These are phyloP conservation scores for Trichoderma afroharzianum DNA, from an alignment of 2,329 filamentous ascomycete species.

Conservation along the genomic window DNA sequence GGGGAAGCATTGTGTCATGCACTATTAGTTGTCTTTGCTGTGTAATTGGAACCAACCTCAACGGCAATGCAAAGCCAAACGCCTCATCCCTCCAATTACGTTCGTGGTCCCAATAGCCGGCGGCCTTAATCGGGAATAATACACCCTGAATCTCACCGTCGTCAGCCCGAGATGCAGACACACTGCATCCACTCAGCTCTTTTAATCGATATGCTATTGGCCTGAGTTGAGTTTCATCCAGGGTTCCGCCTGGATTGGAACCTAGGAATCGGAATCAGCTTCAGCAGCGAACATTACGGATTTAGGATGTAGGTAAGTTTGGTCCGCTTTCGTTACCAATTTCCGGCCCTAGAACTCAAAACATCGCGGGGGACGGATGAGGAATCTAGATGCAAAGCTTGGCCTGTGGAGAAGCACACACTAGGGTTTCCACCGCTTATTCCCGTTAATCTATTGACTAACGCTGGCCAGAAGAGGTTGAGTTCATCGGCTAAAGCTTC, in stretches of 20 bases:
- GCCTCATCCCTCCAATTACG: conserved; percentile 5
- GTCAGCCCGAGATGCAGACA: background rate
- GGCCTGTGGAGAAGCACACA: background rate
- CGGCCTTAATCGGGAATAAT: conserved; percentile 15
- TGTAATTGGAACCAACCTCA: conserved; percentile 1
- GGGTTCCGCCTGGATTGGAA: background rate
- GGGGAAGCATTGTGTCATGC: background rate
- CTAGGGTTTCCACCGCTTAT: conserved; percentile 5
- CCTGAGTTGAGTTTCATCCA: background rate
- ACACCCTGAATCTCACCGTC: background rate
- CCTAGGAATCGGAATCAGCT: background rate
- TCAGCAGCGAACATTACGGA: background rate
- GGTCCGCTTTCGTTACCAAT: background rate
- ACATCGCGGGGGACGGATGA: background rate
- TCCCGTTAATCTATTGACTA: conserved; percentile 9
- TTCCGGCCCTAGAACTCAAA: background rate
- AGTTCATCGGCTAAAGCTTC: background rate
- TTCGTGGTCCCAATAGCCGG: background rate
- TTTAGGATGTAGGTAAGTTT: background rate
- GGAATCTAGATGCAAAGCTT: conserved; percentile 11
- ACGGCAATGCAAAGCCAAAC: background rate
- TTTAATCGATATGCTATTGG: background rate
- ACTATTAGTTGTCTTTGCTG: background rate
- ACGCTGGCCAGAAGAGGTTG: background rate
- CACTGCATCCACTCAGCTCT: background rate